These are phyloP conservation scores for Wickerhamiella vanderwaltii DNA, from an alignment of 805 yeast genomes.

Conservation along the genomic window DNA sequence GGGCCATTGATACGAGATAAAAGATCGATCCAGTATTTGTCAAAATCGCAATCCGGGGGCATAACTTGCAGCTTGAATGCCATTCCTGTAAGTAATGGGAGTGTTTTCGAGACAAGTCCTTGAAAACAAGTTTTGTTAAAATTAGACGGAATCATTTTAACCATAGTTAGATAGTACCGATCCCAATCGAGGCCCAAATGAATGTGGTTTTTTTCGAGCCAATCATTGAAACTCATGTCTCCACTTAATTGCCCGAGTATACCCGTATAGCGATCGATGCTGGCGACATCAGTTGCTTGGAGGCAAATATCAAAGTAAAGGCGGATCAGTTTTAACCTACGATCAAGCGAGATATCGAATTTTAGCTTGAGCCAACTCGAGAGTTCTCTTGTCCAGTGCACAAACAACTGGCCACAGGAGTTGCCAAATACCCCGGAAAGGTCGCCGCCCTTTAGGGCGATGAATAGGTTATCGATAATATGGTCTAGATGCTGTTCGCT, in stretches of 20 bases:
- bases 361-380: conserved; percentile 67
- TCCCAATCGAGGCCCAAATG: conserved; percentile 43
- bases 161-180: conserved; percentile 32
- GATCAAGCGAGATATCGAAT: conserved; percentile 58
- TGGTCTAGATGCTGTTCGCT: conserved; percentile 64
- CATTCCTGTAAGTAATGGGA: conserved; percentile 5
- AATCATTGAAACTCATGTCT: conserved; percentile 29
- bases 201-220: conserved; percentile 20
- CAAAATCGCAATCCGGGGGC: conserved; percentile 33
- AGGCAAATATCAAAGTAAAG: conserved; percentile 63
- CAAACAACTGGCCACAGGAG: conserved; percentile 51
- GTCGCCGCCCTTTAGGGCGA: conserved; percentile 65
- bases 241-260: conserved; percentile 48
- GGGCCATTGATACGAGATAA: conserved; percentile 7
- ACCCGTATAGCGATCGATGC: conserved; percentile 47
- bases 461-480: conserved; percentile 66
- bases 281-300: conserved; percentile 57
- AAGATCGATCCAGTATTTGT: conserved; percentile 3
- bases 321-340: conserved; percentile 48
- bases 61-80: conserved; percentile 36
- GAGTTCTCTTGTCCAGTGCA: conserved; percentile 81
- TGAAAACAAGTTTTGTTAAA: conserved; percentile 18
- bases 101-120: conserved; percentile 15
- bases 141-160: conserved; percentile 16
- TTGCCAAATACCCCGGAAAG: conserved; percentile 53